phyloP scores from a whole-genome alignment of 2,329 filamentous ascomycete species.

The Fusarium lyarnte region DNA sequence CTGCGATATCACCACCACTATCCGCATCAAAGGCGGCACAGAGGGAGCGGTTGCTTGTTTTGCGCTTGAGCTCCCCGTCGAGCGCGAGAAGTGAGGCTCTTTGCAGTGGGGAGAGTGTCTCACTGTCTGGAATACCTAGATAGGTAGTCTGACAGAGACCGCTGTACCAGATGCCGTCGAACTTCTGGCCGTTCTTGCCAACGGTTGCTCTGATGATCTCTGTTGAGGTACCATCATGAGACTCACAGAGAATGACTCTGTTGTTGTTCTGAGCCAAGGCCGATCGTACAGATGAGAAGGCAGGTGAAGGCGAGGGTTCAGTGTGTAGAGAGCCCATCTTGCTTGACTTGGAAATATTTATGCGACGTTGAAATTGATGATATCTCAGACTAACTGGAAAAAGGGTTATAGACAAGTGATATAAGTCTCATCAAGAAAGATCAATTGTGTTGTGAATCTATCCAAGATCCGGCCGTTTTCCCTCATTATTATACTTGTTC shows the following conservation, averaged over 20 bases:
- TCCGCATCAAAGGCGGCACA: constrained; percentile 18
- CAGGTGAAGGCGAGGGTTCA: neutral
- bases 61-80: constrained; percentile 11
- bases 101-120: constrained; percentile 7
- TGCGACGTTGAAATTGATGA: neutral
- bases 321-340: neutral
- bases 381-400: neutral
- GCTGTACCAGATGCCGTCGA: constrained; percentile 24
- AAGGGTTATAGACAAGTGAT: too few relatives aligned
- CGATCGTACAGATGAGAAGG: neutral
- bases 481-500: neutral
- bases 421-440: neutral
- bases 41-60: constrained; percentile 8
- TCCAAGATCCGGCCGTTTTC: neutral
- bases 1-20: constrained; percentile 8
- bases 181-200: constrained; percentile 8
- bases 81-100: constrained; percentile 6
- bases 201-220: constrained; percentile 13
- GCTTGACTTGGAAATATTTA: neutral
- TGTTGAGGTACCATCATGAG: constrained; percentile 10
- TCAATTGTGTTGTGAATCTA: neutral
- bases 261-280: neutral
- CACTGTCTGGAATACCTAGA: constrained; percentile 11
- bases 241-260: constrained; percentile 7
- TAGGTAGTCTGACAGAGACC: constrained; percentile 22